phyloP scores from a whole-genome alignment of 805 yeast genomes.

The Suhomyces pyralidae region DNA sequence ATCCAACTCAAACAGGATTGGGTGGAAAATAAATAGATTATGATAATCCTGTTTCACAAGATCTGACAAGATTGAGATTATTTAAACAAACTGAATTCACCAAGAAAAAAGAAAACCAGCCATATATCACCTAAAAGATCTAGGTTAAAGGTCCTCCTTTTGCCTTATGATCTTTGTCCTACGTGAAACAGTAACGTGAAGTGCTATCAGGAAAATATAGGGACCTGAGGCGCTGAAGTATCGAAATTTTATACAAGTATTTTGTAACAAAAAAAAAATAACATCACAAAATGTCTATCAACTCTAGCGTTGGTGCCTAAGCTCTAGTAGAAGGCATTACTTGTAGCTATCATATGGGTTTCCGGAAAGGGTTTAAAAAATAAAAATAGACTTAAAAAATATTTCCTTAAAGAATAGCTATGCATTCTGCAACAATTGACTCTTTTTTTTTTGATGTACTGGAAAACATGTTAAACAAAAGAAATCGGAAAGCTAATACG shows the following conservation, averaged over 20 bases:
- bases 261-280: slow-evolving; percentile 1
- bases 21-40: background rate
- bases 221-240: slow-evolving; percentile 6
- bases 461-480: background rate
- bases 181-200: slow-evolving; percentile 5
- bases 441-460: background rate
- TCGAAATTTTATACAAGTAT: slow-evolving; percentile 7
- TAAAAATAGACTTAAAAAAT: background rate
- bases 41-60: background rate
- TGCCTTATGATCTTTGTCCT: background rate
- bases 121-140: background rate
- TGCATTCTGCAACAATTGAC: background rate
- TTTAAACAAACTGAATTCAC: background rate
- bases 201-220: background rate
- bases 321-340: background rate
- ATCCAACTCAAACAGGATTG: background rate
- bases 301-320: background rate
- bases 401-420: background rate
- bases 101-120: background rate
- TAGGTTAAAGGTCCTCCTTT: background rate
- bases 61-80: slow-evolving; percentile 6
- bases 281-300: background rate
- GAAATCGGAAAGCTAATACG: background rate
- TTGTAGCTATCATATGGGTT: background rate
- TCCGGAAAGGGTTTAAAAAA: background rate